Evolutionary conservation across 148 eudicot genomes (phyloP), one percentile per base, ranked within the genome.

Genomic region (Amaranthus cruentus): DNA sequence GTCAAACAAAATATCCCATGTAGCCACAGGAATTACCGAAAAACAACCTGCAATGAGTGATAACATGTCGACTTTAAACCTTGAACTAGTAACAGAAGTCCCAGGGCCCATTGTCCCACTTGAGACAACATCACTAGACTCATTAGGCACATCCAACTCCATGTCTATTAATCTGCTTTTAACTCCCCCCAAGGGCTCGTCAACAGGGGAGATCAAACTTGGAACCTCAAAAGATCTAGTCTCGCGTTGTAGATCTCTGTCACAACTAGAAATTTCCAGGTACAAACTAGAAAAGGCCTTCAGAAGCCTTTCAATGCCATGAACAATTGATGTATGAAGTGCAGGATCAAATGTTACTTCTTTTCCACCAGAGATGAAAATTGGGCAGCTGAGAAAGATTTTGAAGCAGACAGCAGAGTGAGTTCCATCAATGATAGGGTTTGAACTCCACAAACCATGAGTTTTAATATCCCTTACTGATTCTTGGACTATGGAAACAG

Each of bases 1-100:
- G 67, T 86, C 82, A 68, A 90, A 91, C 78, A 95, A 84, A 54
- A 81, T 83, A 69, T 95, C 92, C 97, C 99, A 95, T 68, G 96
- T 85, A 71, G 77, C 81, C 67, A 69, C 71, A 18, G 99, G 99
- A 66, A 84, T 80, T 81, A 91, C 88, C 55, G 87, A 59, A 74
- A 87, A 91, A 69, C 89, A 87, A 77, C 85, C 66, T 56, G 92
- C 81, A 59, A 91, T 84, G 56, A 95, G 76, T 61, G 87, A 81
- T 56, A 95, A 11, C 54, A 85, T 47, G 72, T 87, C 86, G 84
- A 87, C 66, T 85, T 90, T 91, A 80, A 81, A 81, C 69, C 73
- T 85, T 55, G 77, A 76, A 62, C 83, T 76, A 77, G 83, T 75
- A 66, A 64, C 70, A 72, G 83, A 72, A 69, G 73, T 56, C 14